phyloP scores from a whole-genome alignment of 2,329 filamentous ascomycete genomes.

The Xylariaceae sp. region DNA sequence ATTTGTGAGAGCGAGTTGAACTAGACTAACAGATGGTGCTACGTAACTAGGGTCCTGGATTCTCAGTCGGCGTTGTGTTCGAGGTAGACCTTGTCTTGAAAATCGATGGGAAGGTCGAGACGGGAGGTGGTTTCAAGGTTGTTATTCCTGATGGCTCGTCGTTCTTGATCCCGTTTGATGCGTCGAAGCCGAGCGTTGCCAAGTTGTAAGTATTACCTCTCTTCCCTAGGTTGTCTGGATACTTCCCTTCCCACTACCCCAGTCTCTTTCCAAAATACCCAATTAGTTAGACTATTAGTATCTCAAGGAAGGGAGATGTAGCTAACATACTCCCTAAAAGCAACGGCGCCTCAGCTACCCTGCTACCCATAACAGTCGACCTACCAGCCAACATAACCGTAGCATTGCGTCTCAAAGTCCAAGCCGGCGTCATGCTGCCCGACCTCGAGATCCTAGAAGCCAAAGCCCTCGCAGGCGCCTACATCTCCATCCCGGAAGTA shows the following conservation, averaged over 20 bases:
- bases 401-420: constrained; percentile 34
- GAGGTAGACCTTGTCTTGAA: constrained; percentile 35
- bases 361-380: constrained; percentile 35
- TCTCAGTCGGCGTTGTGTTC: constrained; percentile 37
- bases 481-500: constrained; percentile 38
- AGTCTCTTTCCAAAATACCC: background rate
- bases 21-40: background rate
- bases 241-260: background rate
- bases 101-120: constrained; percentile 32
- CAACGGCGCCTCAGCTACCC: constrained; percentile 30
- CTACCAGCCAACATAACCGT: constrained; percentile 33
- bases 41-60: constrained; percentile 32
- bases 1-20: no score
- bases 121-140: constrained; percentile 36
- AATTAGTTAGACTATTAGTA: background rate
- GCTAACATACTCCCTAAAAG: constrained; percentile 25
- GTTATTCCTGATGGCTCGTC: constrained; percentile 36
- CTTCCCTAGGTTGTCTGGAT: no score
- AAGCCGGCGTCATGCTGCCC: constrained; percentile 36
- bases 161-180: constrained; percentile 36
- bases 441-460: constrained; percentile 30
- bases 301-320: background rate
- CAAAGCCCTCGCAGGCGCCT: constrained; percentile 36
- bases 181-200: constrained; percentile 28
- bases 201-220: constrained; percentile 35